Conservation (phyloP, 495 filamentous ascomycete species). For the Aspergillus bridgeri region DNA sequence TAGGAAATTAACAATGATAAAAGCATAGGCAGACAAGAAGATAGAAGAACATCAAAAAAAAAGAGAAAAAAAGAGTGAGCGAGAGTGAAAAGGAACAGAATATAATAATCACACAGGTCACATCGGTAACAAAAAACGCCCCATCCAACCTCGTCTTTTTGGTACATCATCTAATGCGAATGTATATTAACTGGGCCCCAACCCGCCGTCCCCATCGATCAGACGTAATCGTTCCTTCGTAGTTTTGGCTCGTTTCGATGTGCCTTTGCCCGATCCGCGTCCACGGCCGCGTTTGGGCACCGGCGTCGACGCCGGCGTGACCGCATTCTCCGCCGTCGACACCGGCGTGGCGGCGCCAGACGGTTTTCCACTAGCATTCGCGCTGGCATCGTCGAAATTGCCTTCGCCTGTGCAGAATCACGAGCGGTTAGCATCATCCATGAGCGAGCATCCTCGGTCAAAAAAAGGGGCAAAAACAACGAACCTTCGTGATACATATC, state of each 20-base stretch:
- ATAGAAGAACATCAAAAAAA: not conserved
- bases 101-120: too few relatives aligned
- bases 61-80: not conserved
- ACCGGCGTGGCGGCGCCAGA: conserved; percentile 82
- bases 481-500: conserved; percentile 98
- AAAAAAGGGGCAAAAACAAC: conserved; percentile 21
- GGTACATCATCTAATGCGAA: not conserved
- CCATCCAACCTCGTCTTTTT: conserved; percentile 15
- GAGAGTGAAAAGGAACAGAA: not conserved
- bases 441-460: not conserved
- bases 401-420: conserved; percentile 70
- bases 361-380: conserved; percentile 71
- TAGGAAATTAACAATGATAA: not conserved
- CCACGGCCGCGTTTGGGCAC: conserved; percentile 53
- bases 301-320: conserved; percentile 45
- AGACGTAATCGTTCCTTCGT: conserved; percentile 84
- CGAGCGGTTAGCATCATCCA: not conserved
- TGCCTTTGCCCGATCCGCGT: conserved; percentile 44
- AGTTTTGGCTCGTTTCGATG: conserved; percentile 84
- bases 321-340: conserved; percentile 45
- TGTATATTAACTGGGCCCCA: conserved; percentile 20
- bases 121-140: not conserved
- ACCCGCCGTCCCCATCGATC: conserved; percentile 70
- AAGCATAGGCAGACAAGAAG: not conserved
- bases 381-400: conserved; percentile 79